Evolutionary conservation across 345 rosid species (phyloP).

Genomic region (Carallia brachiata): DNA sequence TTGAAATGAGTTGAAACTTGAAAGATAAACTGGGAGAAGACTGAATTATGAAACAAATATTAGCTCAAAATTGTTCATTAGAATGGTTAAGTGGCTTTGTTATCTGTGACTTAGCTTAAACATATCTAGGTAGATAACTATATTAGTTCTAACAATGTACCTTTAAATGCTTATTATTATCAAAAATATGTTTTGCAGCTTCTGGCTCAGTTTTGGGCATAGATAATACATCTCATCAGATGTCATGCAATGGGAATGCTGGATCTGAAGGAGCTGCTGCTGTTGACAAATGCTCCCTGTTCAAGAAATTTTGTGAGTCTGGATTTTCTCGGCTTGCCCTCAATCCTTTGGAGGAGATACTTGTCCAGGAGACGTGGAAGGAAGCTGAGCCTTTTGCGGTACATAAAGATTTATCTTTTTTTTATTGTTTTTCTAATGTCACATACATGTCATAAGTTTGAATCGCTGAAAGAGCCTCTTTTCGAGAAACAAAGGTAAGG

Average conservation of each 20-base stretch:
- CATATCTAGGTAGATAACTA: too few relatives aligned
- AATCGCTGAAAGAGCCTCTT: too few relatives aligned
- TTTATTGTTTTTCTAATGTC: not conserved
- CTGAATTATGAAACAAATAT: not conserved
- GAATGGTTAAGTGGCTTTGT: too few relatives aligned
- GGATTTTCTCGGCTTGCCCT: conserved; percentile 73
- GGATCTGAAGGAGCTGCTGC: conserved; percentile 20
- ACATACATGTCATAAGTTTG: not conserved
- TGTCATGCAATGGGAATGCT: conserved; percentile 18
- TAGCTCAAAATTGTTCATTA: too few relatives aligned
- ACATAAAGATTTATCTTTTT: conserved; percentile 27
- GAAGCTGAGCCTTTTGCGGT: conserved; percentile 62
- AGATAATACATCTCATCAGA: conserved; percentile 14
- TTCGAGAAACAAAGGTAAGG: too few relatives aligned
- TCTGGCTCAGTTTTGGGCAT: conserved; percentile 22
- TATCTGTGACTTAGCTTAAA: too few relatives aligned
- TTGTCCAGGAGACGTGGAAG: conserved; percentile 56
- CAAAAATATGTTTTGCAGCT: conserved; percentile 24
- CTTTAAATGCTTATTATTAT: not conserved
- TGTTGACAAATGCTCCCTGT: conserved; percentile 45
- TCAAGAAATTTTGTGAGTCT: conserved; percentile 58
- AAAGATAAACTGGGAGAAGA: not conserved
- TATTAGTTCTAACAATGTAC: not conserved
- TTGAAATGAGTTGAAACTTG: too few relatives aligned
- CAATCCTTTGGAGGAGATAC: conserved; percentile 43